Conservation (phyloP, 1,284 basidiomycete species). For the Tilletia indica region DNA sequence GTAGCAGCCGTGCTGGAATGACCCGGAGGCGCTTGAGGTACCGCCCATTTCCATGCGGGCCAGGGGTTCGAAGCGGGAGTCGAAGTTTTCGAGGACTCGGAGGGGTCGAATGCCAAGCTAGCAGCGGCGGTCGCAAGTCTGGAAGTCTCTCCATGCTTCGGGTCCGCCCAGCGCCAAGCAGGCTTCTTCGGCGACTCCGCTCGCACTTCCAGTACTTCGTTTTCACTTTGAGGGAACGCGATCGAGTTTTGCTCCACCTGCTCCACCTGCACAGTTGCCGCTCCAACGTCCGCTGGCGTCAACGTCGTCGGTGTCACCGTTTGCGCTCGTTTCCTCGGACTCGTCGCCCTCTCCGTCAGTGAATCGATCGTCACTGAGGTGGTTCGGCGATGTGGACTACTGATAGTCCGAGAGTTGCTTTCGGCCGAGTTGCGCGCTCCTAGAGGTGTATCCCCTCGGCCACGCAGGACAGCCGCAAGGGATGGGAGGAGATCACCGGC, state of each 20-base stretch:
- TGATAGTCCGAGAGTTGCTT: too few relatives aligned
- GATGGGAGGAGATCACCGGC: too few relatives aligned
- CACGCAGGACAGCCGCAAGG: too few relatives aligned
- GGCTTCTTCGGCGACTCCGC: too few relatives aligned
- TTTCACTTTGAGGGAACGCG: background rate
- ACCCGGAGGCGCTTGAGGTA: background rate
- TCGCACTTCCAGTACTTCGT: background rate
- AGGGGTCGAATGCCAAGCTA: background rate
- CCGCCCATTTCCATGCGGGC: constrained; percentile 1
- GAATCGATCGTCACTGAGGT: background rate
- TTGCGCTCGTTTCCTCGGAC: background rate
- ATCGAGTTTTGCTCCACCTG: background rate
- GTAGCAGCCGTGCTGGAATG: background rate
- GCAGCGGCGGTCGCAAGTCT: background rate
- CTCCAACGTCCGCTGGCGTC: background rate
- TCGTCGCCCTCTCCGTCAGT: background rate
- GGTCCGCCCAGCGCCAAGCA: too few relatives aligned
- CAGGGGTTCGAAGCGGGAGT: background rate
- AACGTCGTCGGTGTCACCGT: background rate
- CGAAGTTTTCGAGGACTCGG: background rate
- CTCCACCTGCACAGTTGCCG: background rate
- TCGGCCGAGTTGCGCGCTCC: too few relatives aligned
- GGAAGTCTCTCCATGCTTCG: background rate
- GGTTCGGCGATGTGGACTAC: background rate
- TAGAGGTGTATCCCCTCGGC: too few relatives aligned